Conservation (phyloP, 2,329 filamentous ascomycete species). For the Calonectria pseudoreteaudii region DNA sequence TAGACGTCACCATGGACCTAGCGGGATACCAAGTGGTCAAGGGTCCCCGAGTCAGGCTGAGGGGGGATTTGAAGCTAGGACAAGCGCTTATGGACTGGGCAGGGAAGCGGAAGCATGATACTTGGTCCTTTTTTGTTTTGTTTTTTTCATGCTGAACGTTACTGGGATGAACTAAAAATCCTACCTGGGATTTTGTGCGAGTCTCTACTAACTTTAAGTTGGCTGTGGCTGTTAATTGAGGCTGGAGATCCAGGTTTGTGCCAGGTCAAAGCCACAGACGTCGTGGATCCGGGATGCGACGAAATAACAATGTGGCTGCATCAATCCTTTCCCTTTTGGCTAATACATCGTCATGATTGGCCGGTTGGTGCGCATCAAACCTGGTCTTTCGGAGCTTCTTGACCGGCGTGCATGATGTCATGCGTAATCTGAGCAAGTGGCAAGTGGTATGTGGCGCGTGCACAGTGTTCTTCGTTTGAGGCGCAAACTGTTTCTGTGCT, state of each 20-base stretch:
- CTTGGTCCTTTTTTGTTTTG: too few species aligned
- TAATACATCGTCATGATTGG: background rate
- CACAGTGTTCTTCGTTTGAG: slow-evolving; percentile 23
- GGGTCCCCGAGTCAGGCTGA: background rate
- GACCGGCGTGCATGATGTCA: slow-evolving; percentile 40
- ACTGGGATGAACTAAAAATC: background rate
- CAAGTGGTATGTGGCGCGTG: slow-evolving; percentile 30
- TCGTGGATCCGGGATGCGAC: background rate
- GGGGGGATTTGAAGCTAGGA: background rate
- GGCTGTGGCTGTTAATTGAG: background rate
- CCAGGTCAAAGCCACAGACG: slow-evolving; percentile 1
- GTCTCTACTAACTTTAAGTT: background rate
- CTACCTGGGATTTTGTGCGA: background rate
- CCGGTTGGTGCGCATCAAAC: background rate
- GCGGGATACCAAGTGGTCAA: background rate
- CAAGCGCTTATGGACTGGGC: background rate
- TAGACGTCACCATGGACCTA: slow-evolving; percentile 6
- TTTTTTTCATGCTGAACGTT: background rate
- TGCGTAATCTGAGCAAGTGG: background rate
- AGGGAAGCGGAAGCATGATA: background rate
- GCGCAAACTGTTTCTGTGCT: background rate
- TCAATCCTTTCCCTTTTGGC: background rate
- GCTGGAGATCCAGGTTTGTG: slow-evolving; percentile 1
- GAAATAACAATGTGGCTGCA: slow-evolving; percentile 1
- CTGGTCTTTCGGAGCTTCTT: slow-evolving; percentile 30